Evolutionary conservation across 306 rosid genomes (phyloP), one percentile per base, ranked within the genome.

Genomic region (Corylus avellana): DNA sequence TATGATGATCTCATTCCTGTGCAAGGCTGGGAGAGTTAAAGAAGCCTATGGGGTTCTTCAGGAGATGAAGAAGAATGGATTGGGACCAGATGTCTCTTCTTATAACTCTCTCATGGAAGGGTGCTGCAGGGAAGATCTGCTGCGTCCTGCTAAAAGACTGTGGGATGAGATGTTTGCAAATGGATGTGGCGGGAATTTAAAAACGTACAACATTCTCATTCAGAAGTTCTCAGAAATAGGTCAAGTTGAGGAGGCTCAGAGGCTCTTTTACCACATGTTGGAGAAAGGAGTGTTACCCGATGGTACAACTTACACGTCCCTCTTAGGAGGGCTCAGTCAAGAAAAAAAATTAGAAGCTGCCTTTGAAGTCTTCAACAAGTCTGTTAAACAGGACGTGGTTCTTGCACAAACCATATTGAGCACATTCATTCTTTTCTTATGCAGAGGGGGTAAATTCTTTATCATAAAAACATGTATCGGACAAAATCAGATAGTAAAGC

Each of bases 151-250:
- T 17, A 88, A 75, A 78, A 88, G 85, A 88, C 94, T 92, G 20
- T 92, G 98, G 98, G 97, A 95, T 84, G 98, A 95, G 89, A 95
- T 95, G 98, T 95, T 95, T 85, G 78, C 96, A 5, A 78, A 81
- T 75, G 92, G 92, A 22, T 90, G 90, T 85, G 80, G 77, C 44
- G 97, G 97, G 72, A 91, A 92, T 80, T 86, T 95, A 80, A 82
- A 82, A 83, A 92, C 98, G 8, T 95, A 95, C 83, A 95, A 86
- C 78, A 87, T 87, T 84, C 89, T 95, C 1, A 88, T 92, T 18
- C 58, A 13, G 2, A 95, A 95, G 66, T 86, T 95, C 64, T 89
- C 91, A 13, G 88, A 92, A 76, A 90, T 86, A 25, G 92, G 97
- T 42, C 90, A 85, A 78, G 66, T 81, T 35, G 92, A 92, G 79